phyloP scores from a whole-genome alignment of 192 early-diverging fungal species.

The Geosiphon pyriformis region DNA sequence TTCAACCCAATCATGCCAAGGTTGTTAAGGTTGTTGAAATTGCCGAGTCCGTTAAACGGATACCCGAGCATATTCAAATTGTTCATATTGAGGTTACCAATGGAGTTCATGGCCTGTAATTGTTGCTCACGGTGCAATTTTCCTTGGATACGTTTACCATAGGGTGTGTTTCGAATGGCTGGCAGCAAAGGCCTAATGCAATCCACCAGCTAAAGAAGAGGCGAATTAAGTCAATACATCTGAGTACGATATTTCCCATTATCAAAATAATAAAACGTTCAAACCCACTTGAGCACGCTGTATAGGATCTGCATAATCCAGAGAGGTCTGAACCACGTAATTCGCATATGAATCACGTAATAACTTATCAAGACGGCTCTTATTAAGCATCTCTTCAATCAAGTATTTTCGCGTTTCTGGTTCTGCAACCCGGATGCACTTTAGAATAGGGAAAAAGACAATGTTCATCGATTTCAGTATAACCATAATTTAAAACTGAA shows the following conservation, averaged over 20 bases:
- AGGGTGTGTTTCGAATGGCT: constrained; percentile 78
- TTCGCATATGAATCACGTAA: constrained; percentile 85
- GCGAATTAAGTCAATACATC: too few relatives aligned
- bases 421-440: constrained; percentile 80
- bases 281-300: constrained; percentile 54
- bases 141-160: constrained; percentile 82
- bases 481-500: neutral
- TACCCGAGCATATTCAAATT: constrained; percentile 23
- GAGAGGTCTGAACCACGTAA: constrained; percentile 86
- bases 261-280: neutral
- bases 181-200: constrained; percentile 75
- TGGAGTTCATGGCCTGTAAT: constrained; percentile 29
- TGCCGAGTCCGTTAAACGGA: constrained; percentile 15
- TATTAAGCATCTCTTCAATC: constrained; percentile 72
- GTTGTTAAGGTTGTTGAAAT: constrained; percentile 19
- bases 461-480: neutral
- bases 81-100: constrained; percentile 28
- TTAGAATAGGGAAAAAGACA: neutral
- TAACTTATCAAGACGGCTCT: constrained; percentile 68
- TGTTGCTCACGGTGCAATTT: constrained; percentile 65
- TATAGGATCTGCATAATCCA: constrained; percentile 71
- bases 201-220: constrained; percentile 58
- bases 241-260: neutral
- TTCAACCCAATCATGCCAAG: constrained; percentile 46
- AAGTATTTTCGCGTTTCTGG: constrained; percentile 60